These are phyloP conservation scores for Kalaharituber pfeilii DNA, from an alignment of 2,329 filamentous ascomycete species.

Conservation along the genomic window DNA sequence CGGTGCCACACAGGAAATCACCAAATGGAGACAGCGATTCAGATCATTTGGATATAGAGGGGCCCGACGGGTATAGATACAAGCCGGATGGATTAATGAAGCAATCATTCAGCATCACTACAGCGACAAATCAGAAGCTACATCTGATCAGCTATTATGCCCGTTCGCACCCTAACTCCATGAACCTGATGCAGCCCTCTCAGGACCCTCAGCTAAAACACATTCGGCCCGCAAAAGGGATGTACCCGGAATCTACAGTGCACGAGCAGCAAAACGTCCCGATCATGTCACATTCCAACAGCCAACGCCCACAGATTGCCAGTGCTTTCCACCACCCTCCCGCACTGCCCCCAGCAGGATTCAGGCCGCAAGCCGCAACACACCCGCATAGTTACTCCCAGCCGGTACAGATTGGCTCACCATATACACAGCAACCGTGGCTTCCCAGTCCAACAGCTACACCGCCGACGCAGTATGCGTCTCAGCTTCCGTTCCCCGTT, in stretches of 20 bases:
- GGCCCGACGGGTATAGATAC: conserved; percentile 77
- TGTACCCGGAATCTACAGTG: conserved; percentile 92
- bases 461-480: conserved; percentile 14
- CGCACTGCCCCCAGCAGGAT: conserved; percentile 19
- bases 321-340: conserved; percentile 28
- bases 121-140: conserved; percentile 71
- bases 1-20: conserved; percentile 51
- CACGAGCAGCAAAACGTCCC: conserved; percentile 69
- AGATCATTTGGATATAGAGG: conserved; percentile 50
- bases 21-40: conserved; percentile 73
- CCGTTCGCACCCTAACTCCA: conserved; percentile 53
- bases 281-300: conserved; percentile 48
- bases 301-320: conserved; percentile 44
- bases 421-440: conserved; percentile 19
- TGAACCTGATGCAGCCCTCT: conserved; percentile 63
- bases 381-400: conserved; percentile 23
- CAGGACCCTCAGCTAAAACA: conserved; percentile 62
- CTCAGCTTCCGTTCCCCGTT: conserved; percentile 15
- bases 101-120: conserved; percentile 98
- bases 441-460: conserved; percentile 23
- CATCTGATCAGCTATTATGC: conserved; percentile 97
- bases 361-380: conserved; percentile 30
- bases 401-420: conserved; percentile 2
- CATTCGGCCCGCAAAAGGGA: conserved; percentile 76
- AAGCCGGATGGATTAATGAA: conserved; percentile 98